Conservation (phyloP, 1,284 basidiomycete species). For the Trichosporon sp. region DNA sequence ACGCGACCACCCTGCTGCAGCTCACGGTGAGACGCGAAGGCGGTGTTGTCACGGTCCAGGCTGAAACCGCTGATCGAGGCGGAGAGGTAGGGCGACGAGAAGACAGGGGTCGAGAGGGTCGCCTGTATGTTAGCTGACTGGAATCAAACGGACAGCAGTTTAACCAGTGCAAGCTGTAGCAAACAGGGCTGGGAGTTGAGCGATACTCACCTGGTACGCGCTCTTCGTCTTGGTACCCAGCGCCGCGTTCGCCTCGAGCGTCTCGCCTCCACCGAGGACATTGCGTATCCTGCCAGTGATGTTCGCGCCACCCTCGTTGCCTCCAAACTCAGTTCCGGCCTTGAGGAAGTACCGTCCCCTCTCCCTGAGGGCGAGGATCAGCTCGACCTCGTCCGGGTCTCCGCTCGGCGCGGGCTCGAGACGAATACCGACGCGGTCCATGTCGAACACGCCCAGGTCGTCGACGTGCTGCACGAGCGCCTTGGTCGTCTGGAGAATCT, state of each 20-base stretch:
- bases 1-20: slow-evolving; percentile 55
- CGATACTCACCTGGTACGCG: slow-evolving; percentile 62
- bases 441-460: slow-evolving; percentile 73
- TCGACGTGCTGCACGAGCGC: slow-evolving; percentile 67
- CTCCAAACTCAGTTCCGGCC: slow-evolving; percentile 89
- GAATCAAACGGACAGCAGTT: too few relatives aligned
- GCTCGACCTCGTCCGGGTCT: slow-evolving; percentile 73
- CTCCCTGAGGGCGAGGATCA: slow-evolving; percentile 78
- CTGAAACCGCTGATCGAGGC: slow-evolving; percentile 54
- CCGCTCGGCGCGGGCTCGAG: slow-evolving; percentile 70
- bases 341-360: slow-evolving; percentile 77
- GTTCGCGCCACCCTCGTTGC: slow-evolving; percentile 86
- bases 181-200: too few relatives aligned
- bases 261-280: slow-evolving; percentile 88
- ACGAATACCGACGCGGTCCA: slow-evolving; percentile 63
- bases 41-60: slow-evolving; percentile 59
- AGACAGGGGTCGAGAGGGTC: slow-evolving; percentile 50
- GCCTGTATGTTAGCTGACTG: slow-evolving; percentile 34
- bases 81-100: slow-evolving; percentile 53
- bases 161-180: too few relatives aligned
- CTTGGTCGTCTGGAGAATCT: slow-evolving; percentile 70
- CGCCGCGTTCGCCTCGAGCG: slow-evolving; percentile 78
- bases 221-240: slow-evolving; percentile 86
- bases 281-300: slow-evolving; percentile 80
- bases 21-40: slow-evolving; percentile 58